Evolutionary conservation across 176 grass and related monocot genomes (phyloP), one percentile per base, ranked within the genome.

Genomic region (Triticum dicoccoides): DNA sequence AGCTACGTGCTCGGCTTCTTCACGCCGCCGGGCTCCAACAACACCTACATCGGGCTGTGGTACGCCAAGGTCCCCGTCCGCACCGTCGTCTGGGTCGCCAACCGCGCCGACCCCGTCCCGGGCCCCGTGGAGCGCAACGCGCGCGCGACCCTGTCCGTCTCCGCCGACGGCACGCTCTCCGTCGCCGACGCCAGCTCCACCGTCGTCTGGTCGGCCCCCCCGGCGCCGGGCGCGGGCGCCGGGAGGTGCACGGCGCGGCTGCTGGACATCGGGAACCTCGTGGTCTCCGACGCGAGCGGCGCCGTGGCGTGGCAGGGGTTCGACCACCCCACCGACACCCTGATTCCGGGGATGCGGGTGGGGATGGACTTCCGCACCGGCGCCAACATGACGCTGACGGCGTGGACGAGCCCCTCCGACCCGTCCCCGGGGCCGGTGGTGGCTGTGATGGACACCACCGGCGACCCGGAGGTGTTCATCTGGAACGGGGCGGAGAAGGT

Each of bases 71-170:
- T 88, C 18, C 27, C 79, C 45, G 10, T 85, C 49, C 68, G 63
- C 73, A 90, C 88, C 72, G 86, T 93, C 88, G 86, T 90, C 82
- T 93, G 83, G 91, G 88, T 93, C 34, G 86, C 88, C 83, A 90
- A 93, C 79, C 91, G 88, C 68, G 88, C 61, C 32, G 23, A n/a
- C 61, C 91, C 83, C 0, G 24, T 90, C 44, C 86, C 1, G 1
- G 85, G 89, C 17, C 0, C 8, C 1, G 78, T 27, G 27, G 73
- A 8, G 61, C 13, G 21, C 83, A 83, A 59, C 88, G 30, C 74
- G 30, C 73, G 30, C 66, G 78, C 79, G 47, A 83, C 65, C 21
- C 35, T 93, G 9, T 86, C 88, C 18, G 79, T 93, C 8, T 82
- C 83, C 51, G 2, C 62, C 61, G 11, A 9, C 38, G 65, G 91